Percentiles rank a stretch among this genome's conserved stretches.
Conservation (phyloP, 768 basidiomycete genomes). For the Cystobasidium tubakii region DNA sequence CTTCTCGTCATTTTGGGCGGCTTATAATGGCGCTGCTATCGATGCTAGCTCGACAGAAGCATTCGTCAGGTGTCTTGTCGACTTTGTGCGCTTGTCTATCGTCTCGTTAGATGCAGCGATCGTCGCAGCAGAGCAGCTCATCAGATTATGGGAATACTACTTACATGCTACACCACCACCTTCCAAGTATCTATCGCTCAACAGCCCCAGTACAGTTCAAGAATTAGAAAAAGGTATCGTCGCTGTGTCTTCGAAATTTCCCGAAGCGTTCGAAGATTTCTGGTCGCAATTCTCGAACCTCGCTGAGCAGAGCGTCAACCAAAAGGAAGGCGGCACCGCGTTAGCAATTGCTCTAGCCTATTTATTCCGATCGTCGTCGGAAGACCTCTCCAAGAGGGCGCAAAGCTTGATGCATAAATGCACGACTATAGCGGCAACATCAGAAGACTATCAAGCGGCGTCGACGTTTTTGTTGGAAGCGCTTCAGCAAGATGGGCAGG, state of each 20-base stretch:
- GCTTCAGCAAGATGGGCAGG: background rate
- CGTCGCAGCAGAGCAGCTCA: background rate
- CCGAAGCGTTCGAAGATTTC: background rate
- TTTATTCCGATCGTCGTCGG: background rate
- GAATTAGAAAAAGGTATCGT: background rate
- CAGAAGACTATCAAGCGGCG: background rate
- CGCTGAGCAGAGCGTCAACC: background rate
- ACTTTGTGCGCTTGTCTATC: background rate
- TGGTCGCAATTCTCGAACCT: background rate
- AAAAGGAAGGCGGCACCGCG: background rate
- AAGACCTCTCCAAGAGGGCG: background rate
- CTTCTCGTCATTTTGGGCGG: constrained; percentile 19
- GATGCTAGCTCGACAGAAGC: background rate
- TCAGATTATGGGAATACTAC: constrained; percentile 8
- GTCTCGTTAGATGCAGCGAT: background rate
- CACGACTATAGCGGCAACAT: background rate
- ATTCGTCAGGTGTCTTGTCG: background rate
- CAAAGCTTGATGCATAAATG: background rate
- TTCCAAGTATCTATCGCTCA: background rate
- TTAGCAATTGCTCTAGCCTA: background rate
- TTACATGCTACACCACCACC: background rate
- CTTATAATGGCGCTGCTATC: constrained; percentile 12
- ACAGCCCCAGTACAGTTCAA: background rate
- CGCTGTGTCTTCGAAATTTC: background rate
- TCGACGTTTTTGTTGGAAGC: background rate